Evolutionary conservation across 176 grass and related monocot genomes (phyloP).

Genomic region (Chrysopogon serrulatus): DNA sequence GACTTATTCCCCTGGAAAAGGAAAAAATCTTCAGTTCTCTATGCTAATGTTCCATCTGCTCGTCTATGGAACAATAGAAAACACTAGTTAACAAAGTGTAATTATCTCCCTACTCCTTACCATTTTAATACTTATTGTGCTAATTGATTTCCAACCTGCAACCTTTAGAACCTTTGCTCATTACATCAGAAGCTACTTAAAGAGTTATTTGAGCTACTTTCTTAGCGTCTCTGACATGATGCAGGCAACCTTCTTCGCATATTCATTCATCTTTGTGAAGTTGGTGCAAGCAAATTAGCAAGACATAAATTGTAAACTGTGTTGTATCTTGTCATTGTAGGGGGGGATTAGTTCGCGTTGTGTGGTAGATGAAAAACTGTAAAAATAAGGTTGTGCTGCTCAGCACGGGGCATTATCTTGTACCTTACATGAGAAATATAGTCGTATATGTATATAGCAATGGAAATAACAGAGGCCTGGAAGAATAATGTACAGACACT

Average conservation of each 20-base stretch:
- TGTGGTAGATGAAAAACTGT: not conserved
- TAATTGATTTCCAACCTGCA: not conserved
- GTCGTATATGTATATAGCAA: not conserved
- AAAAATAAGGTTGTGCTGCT: conserved; percentile 23
- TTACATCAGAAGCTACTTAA: not conserved
- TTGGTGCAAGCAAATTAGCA: not conserved
- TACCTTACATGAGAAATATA: not conserved
- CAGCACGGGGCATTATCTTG: not conserved
- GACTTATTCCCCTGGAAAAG: not conserved
- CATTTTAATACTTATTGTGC: not conserved
- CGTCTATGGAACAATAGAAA: not conserved
- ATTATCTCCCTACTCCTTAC: not conserved
- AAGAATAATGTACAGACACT: not conserved
- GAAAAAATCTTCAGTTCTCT: not conserved
- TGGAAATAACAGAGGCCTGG: not conserved
- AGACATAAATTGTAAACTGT: not conserved
- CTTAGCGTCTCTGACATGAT: conserved; percentile 13
- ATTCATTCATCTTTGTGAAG: conserved; percentile 33
- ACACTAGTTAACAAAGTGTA: not conserved
- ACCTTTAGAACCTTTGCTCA: not conserved
- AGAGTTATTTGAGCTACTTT: not conserved
- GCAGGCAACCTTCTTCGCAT: conserved; percentile 30
- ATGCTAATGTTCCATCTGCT: not conserved
- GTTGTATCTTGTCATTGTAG: conserved; percentile 7
- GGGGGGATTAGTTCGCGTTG: not conserved